These are phyloP conservation scores for Candida arabinofermentans DNA, from an alignment of 805 yeast species.

Conservation along the genomic window DNA sequence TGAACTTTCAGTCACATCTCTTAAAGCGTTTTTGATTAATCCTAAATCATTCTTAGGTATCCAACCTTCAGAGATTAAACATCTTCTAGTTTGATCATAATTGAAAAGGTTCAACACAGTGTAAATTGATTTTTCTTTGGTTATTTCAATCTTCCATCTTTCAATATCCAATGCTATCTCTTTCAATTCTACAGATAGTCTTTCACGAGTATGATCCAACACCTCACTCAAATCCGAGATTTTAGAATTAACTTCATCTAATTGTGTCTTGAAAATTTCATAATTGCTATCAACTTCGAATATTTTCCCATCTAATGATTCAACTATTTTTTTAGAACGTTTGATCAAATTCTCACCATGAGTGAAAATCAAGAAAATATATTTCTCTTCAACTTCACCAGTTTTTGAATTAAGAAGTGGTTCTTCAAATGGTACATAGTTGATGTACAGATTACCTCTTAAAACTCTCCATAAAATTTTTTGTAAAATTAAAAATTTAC, in stretches of 20 bases:
- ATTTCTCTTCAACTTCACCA: slow-evolving; percentile 57
- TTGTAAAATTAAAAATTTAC: slow-evolving; percentile 66
- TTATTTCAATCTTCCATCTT: slow-evolving; percentile 64
- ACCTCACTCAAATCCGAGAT: slow-evolving; percentile 46
- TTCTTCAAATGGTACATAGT: slow-evolving; percentile 69
- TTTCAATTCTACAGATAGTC: slow-evolving; percentile 72
- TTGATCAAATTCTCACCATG: slow-evolving; percentile 75
- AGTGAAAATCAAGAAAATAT: slow-evolving; percentile 83
- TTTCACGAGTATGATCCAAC: slow-evolving; percentile 57
- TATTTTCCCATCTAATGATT: slow-evolving; percentile 80
- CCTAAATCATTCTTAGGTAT: slow-evolving; percentile 75
- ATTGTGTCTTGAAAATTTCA: slow-evolving; percentile 39
- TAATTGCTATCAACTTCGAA: slow-evolving; percentile 50
- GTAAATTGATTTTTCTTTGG: slow-evolving; percentile 81
- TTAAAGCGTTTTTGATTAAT: slow-evolving; percentile 60
- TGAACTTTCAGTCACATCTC: slow-evolving; percentile 54
- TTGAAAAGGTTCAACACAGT: slow-evolving; percentile 74
- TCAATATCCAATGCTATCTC: slow-evolving; percentile 73
- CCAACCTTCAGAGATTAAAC: slow-evolving; percentile 96
- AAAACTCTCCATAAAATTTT: slow-evolving; percentile 87
- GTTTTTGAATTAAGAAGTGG: slow-evolving; percentile 57
- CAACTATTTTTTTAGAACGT: slow-evolving; percentile 75
- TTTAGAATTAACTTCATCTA: slow-evolving; percentile 45
- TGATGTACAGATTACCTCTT: slow-evolving; percentile 86
- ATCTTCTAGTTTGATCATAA: slow-evolving; percentile 77